Conservation (phyloP, 331 rosid genomes). For the Stylosanthes scabra region DNA sequence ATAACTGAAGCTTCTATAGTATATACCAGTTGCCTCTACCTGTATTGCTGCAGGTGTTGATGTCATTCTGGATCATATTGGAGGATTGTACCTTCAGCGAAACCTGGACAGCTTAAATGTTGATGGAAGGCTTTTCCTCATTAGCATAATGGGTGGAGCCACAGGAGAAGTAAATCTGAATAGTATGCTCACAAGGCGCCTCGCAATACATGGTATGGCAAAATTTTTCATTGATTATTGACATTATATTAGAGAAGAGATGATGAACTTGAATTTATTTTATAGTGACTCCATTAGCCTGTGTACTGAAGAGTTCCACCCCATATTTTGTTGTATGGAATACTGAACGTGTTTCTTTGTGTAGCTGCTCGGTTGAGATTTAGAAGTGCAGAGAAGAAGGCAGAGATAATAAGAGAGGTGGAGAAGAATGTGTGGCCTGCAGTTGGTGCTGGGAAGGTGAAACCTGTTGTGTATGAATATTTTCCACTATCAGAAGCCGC, state of each 20-base stretch:
- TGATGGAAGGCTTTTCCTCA: slow-evolving; percentile 70
- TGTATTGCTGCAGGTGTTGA: slow-evolving; percentile 55
- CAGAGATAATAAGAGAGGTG: slow-evolving; percentile 56
- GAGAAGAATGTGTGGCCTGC: slow-evolving; percentile 79
- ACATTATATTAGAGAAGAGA: neutral
- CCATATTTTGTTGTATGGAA: neutral
- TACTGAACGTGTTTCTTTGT: neutral
- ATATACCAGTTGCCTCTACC: neutral
- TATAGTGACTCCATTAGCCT: neutral
- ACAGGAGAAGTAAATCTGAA: slow-evolving; percentile 53
- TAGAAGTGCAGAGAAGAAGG: slow-evolving; percentile 60
- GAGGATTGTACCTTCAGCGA: slow-evolving; percentile 58
- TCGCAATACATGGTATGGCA: slow-evolving; percentile 63
- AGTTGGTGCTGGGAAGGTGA: slow-evolving; percentile 57
- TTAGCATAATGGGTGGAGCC: slow-evolving; percentile 58
- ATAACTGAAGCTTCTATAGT: slow-evolving; percentile 1
- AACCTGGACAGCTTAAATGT: slow-evolving; percentile 66
- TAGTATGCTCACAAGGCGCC: slow-evolving; percentile 55
- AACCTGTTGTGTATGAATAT: slow-evolving; percentile 53
- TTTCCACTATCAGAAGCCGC: slow-evolving; percentile 59
- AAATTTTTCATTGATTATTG: neutral
- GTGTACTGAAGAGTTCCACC: neutral
- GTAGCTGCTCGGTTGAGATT: slow-evolving; percentile 65
- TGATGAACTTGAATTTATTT: neutral
- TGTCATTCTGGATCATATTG: slow-evolving; percentile 72